Evolutionary conservation across 164 flowering plant species (phyloP).

Genomic region (Saururus chinensis): DNA sequence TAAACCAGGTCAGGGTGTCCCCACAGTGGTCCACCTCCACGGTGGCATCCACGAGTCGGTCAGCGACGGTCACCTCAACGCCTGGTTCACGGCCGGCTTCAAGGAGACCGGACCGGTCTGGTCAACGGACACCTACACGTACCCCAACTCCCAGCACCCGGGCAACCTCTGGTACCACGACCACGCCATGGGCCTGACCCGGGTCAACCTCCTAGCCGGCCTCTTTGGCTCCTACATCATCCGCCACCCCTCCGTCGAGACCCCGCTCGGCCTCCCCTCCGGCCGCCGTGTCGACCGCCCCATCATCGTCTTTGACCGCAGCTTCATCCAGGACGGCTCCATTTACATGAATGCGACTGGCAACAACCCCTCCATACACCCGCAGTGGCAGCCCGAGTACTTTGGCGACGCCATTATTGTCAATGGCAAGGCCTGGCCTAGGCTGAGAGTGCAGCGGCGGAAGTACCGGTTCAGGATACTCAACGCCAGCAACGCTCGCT

Average conservation of each 20-base stretch:
- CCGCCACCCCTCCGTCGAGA: slow-evolving; percentile 32
- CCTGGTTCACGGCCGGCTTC: slow-evolving; percentile 49
- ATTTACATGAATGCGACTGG: slow-evolving; percentile 48
- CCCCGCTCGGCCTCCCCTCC: slow-evolving; percentile 26
- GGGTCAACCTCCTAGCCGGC: slow-evolving; percentile 52
- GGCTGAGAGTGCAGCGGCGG: slow-evolving; percentile 39
- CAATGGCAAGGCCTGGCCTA: slow-evolving; percentile 64
- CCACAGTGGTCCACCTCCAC: slow-evolving; percentile 52
- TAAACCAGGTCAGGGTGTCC: slow-evolving; percentile 27
- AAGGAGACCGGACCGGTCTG: slow-evolving; percentile 34
- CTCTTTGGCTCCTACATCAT: slow-evolving; percentile 38
- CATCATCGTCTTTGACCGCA: slow-evolving; percentile 35
- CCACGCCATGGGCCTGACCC: slow-evolving; percentile 53
- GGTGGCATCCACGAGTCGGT: slow-evolving; percentile 40
- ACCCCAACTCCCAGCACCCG: slow-evolving; percentile 37
- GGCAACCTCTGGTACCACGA: slow-evolving; percentile 62
- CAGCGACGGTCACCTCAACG: slow-evolving; percentile 33
- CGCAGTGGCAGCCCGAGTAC: slow-evolving; percentile 41
- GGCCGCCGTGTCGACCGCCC: slow-evolving; percentile 32
- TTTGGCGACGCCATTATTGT: slow-evolving; percentile 30
- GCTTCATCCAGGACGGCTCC: slow-evolving; percentile 35
- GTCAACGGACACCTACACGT: slow-evolving; percentile 28
- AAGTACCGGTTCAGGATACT: slow-evolving; percentile 68
- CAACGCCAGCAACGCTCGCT: slow-evolving; percentile 85
- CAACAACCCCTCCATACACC: slow-evolving; percentile 39